Evolutionary conservation across 768 basidiomycete genomes (phyloP).

Genomic region (Jaapia argillacea): DNA sequence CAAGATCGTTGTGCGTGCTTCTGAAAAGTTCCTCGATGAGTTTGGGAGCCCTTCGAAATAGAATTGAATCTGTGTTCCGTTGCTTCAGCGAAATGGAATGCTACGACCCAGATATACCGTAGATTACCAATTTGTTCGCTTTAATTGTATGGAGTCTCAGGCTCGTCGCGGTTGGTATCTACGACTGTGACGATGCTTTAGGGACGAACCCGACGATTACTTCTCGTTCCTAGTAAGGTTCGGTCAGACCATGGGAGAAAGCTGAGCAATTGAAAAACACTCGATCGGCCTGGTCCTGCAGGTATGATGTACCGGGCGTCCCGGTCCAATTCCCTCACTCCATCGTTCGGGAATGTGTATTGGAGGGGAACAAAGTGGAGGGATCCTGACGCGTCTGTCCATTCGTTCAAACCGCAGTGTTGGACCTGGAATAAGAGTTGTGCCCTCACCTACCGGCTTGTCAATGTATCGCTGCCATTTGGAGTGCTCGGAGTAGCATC

Average conservation of each 20-base stretch:
- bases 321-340: conserved; percentile 65
- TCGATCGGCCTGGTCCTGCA: conserved; percentile 35
- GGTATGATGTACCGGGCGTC: conserved; percentile 54
- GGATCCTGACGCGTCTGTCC: conserved; percentile 50
- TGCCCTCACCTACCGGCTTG: conserved; percentile 55
- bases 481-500: conserved; percentile 50
- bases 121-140: background rate
- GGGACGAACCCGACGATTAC: background rate
- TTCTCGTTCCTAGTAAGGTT: background rate
- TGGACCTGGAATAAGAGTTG: background rate
- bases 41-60: conserved; percentile 4
- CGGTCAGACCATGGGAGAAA: too few species aligned
- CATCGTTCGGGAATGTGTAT: conserved; percentile 75
- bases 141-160: background rate
- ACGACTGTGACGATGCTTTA: background rate
- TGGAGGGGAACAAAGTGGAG: conserved; percentile 56
- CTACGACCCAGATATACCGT: too few species aligned
- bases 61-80: background rate
- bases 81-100: too few species aligned
- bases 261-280: too few species aligned
- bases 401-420: background rate
- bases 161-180: background rate
- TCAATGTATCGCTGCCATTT: conserved; percentile 61
- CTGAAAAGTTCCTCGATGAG: conserved; percentile 17
- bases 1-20: conserved; percentile 13